Base-by-base conservation (phyloP, 2,329 filamentous ascomycete genomes). In the Fusarium miscanthi region DNA sequence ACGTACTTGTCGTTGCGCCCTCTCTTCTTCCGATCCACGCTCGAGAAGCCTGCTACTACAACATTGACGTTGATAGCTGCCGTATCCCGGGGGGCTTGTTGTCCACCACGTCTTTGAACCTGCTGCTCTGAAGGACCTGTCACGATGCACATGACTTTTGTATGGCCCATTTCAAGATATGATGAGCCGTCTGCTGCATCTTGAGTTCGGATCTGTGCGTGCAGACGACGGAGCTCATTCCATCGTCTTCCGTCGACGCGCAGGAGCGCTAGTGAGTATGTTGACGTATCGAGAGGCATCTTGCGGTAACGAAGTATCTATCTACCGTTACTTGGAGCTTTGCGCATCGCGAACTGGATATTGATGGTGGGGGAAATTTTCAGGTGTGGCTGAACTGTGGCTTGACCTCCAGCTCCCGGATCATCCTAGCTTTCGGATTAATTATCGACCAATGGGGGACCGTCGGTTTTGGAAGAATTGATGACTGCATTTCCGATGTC, bases 151-250 rank as follows among this genome's bases (percentile, higher is more conserved):
- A 98, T 93, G 76, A 99, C 92, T 80, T 97, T 96, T 27, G 96
- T 99, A 84, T 98, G 97, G 77, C 96, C 96, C 92, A 97, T 97
- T 81, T 97, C 94, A 66, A 98, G 90, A 83, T 97, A 97, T 69
- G 92, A 94, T 48, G 93, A 97, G 40, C 96, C 96, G 77, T 98
- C 96, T 61, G 95, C 94, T 54, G 95, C 92, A 68, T 95, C 92
- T 82, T 98, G 96, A 3, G 94, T 98, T 70, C 92, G 93, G 79
- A 99, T 94, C 83, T 97, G 93, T 52, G 93, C 95, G 79, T 94
- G 91, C 56, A 97, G 88, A 12, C 94, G 91, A 33, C 96, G 94
- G 42, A 99, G 89, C 82, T 99, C 96, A 85, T 99, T 98, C 96
- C 96, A 99, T 77, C 96, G 91, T 69, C 96, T 91, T 69, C 93